Evolutionary conservation across 1,284 basidiomycete genomes (phyloP).

Genomic region (Apiotrichum laibachii): DNA sequence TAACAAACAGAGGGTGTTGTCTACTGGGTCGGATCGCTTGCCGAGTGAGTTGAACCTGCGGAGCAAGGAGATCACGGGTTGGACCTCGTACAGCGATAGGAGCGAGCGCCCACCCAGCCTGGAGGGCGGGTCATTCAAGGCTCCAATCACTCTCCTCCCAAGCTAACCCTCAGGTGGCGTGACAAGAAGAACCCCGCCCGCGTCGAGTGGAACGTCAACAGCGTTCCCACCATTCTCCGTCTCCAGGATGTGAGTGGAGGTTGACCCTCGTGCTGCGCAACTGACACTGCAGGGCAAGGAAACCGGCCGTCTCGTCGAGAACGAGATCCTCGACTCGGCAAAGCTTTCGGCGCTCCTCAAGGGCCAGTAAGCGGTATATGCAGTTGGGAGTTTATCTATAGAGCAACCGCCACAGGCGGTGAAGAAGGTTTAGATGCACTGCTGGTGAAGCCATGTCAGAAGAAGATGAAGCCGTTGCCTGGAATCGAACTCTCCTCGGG

Average conservation of each 20-base stretch:
- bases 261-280: neutral
- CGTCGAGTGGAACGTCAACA: slow-evolving; percentile 61
- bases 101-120: too few species aligned
- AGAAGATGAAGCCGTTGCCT: too few species aligned
- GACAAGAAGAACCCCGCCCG: slow-evolving; percentile 62
- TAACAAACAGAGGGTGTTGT: slow-evolving; percentile 57
- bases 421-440: too few species aligned
- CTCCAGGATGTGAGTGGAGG: slow-evolving; percentile 60
- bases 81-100: too few species aligned
- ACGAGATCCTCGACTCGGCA: slow-evolving; percentile 52
- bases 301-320: slow-evolving; percentile 61
- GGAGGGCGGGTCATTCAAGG: too few species aligned
- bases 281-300: slow-evolving; percentile 55
- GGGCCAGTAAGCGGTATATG: neutral
- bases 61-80: too few species aligned
- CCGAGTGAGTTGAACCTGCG: slow-evolving; percentile 58
- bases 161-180: slow-evolving; percentile 61
- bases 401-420: too few species aligned
- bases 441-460: too few species aligned
- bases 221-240: slow-evolving; percentile 71
- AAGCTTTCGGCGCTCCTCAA: slow-evolving; percentile 32
- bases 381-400: too few species aligned
- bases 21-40: slow-evolving; percentile 67
- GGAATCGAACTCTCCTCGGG: too few species aligned
- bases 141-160: neutral